phyloP scores from a whole-genome alignment of 2,329 filamentous ascomycete genomes.

The Neofusicoccum sp. region DNA sequence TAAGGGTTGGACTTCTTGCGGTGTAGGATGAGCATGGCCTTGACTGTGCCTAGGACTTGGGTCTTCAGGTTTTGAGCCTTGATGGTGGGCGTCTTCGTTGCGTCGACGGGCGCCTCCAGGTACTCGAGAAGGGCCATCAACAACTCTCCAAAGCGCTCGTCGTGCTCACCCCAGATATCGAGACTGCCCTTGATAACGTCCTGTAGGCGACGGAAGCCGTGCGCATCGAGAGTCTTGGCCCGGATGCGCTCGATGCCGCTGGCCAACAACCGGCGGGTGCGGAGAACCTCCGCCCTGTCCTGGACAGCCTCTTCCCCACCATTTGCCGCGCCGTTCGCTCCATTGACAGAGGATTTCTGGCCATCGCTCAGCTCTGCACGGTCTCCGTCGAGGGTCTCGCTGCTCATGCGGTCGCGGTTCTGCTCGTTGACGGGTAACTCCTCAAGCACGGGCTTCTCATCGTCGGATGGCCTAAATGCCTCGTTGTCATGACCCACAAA shows the following conservation, averaged over 20 bases:
- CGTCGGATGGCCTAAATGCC: slow-evolving; percentile 24
- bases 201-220: slow-evolving; percentile 77
- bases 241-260: slow-evolving; percentile 74
- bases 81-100: slow-evolving; percentile 53
- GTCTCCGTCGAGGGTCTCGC: slow-evolving; percentile 27
- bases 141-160: slow-evolving; percentile 68
- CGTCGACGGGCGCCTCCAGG: slow-evolving; percentile 57
- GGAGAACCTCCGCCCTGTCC: slow-evolving; percentile 43
- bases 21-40: slow-evolving; percentile 64
- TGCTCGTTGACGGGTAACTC: slow-evolving; percentile 53
- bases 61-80: slow-evolving; percentile 72
- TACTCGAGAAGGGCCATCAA: slow-evolving; percentile 69
- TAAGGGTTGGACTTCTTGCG: slow-evolving; percentile 46
- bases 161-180: slow-evolving; percentile 62
- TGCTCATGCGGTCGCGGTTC: slow-evolving; percentile 34
- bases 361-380: slow-evolving; percentile 26
- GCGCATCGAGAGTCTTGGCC: slow-evolving; percentile 70
- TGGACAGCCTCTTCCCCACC: slow-evolving; percentile 31
- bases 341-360: background rate
- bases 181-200: slow-evolving; percentile 67
- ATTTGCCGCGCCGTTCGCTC: slow-evolving; percentile 14
- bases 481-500: slow-evolving; percentile 39
- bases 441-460: slow-evolving; percentile 46
- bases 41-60: slow-evolving; percentile 71
- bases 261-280: slow-evolving; percentile 60